Conservation (phyloP, 345 rosid genomes). For the Cardamine chenopodiifolia region DNA sequence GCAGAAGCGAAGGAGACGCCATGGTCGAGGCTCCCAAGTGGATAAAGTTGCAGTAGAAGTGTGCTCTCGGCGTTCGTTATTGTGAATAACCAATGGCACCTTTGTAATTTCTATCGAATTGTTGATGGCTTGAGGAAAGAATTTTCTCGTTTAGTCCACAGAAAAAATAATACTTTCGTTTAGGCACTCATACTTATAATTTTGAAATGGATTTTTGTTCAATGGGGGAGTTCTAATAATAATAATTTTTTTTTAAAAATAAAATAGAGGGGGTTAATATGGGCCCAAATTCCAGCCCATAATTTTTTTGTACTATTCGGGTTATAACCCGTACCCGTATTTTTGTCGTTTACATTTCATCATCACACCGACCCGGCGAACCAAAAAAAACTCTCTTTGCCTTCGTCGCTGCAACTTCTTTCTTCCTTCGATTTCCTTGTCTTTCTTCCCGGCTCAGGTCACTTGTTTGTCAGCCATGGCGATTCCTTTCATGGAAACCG, state of each 20-base stretch:
- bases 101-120: constrained; percentile 15
- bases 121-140: constrained; percentile 30
- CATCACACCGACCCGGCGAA: constrained; percentile 14
- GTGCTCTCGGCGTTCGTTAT: constrained; percentile 25
- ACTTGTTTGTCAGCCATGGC: constrained; percentile 53
- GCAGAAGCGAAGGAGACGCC: constrained; percentile 59
- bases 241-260: not conserved
- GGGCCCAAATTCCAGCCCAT: constrained; percentile 30
- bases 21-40: constrained; percentile 44
- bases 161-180: not conserved
- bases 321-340: constrained; percentile 29
- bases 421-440: not conserved
- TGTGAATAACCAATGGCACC: constrained; percentile 8
- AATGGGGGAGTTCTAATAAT: not conserved
- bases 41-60: constrained; percentile 35
- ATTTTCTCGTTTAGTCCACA: constrained; percentile 19
- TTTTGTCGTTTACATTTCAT: constrained; percentile 10
- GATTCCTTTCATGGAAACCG: constrained; percentile 92
- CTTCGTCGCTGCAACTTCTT: not conserved
- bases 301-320: not conserved
- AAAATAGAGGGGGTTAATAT: constrained; percentile 18
- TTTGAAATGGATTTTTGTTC: not conserved
- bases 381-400: constrained; percentile 1
- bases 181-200: not conserved
- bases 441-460: constrained; percentile 23